Percentiles rank a stretch among this genome's conserved stretches.
Conservation (phyloP, 805 yeast genomes). For the Metschnikowia similis region DNA sequence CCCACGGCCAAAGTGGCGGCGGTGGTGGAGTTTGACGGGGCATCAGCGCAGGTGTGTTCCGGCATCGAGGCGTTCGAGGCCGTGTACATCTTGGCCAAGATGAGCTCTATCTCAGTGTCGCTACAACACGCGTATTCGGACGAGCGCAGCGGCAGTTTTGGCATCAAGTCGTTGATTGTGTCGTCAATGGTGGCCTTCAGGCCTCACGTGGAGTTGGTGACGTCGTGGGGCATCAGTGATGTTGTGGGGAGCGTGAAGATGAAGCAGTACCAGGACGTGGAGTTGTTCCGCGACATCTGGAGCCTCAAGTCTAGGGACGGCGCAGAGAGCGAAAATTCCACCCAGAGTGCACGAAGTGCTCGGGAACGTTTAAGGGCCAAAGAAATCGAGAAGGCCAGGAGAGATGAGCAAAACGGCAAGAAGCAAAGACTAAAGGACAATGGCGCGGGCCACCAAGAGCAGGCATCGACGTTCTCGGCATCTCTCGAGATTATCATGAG, state of each 20-base stretch:
- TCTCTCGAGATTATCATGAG: constrained; percentile 53
- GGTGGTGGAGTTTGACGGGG: constrained; percentile 65
- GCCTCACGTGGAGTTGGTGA: constrained; percentile 37
- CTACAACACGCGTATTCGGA: constrained; percentile 89
- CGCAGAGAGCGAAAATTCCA: no score
- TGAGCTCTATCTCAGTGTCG: constrained; percentile 61
- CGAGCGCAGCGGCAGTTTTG: constrained; percentile 74
- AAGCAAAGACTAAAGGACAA: not conserved
- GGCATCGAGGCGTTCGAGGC: constrained; percentile 20
- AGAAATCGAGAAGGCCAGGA: not conserved
- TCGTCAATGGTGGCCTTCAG: constrained; percentile 47
- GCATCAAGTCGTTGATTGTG: constrained; percentile 41
- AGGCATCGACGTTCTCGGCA: constrained; percentile 59
- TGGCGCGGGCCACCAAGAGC: not conserved
- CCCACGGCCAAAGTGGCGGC: constrained; percentile 94
- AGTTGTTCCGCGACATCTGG: constrained; percentile 83
- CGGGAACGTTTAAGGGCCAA: no score
- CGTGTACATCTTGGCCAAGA: constrained; percentile 25
- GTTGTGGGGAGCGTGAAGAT: constrained; percentile 64
- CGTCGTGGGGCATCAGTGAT: constrained; percentile 51
- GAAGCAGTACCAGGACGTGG: constrained; percentile 83
- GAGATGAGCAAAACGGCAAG: not conserved
- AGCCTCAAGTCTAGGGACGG: constrained; percentile 33
- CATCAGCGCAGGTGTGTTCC: constrained; percentile 56
- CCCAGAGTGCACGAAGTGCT: no score